Evolutionary conservation across 306 rosid species (phyloP), one percentile per base, ranked within the genome.

Genomic region (Betula pendula): DNA sequence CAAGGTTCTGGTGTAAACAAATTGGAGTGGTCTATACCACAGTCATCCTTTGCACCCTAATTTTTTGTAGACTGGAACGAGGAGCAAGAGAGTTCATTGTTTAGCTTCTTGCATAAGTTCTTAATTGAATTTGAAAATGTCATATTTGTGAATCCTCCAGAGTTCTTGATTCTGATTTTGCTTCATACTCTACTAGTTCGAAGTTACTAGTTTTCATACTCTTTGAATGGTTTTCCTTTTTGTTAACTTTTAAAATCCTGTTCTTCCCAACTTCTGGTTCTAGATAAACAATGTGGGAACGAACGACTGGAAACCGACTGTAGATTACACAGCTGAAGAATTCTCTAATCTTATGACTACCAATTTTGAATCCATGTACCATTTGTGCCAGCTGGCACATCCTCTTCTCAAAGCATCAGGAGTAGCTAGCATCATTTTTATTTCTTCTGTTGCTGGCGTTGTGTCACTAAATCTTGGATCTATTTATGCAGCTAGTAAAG

Each of bases 371-470:
- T 84, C 87, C 3, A 42, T 47, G 44, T 88, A 53, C 78, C 74
- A 83, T 51, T 42, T 81, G 51, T 74, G 72, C 75, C 92, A 84
- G 80, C 84, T 88, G 14, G 88, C 89, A 33, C 60, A 85, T 47
- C 89, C 88, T 27, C 85, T 88, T 69, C 72, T 88, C 12, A 84
- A 81, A 73, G 82, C 83, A 14, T 86, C 90, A 10, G 87, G 79
- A 29, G 69, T 59, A 4, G 85, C 84, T 1, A 77, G 50, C 80
- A 77, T 88, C 12, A 82, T 81, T 2, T 85, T 79, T 53, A 40
- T 85, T 8, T 83, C 92, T 9, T 84, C 88, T 16, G 17, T 75
- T 66, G 75, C 77, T 2, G 79, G 85, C 16, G 60, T 35, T 0
- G 75, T 35, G 4, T 78, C 84, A 14, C 0, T 75, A 1, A 69